Conservation (phyloP, 2,329 filamentous ascomycete genomes). For the Hortaea werneckii region DNA sequence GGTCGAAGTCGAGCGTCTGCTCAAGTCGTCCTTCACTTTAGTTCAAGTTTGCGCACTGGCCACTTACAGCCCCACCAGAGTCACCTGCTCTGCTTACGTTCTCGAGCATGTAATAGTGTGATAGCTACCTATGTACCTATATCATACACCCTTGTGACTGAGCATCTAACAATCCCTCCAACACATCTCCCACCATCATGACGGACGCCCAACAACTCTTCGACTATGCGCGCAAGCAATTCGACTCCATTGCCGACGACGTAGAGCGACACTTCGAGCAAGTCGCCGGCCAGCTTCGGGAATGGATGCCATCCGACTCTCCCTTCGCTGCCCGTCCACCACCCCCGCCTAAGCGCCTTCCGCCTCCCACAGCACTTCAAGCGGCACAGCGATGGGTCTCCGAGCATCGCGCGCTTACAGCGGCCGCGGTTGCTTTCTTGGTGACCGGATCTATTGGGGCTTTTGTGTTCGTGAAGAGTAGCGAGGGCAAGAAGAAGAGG, state of each 20-base stretch:
- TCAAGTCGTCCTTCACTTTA: too few relatives aligned
- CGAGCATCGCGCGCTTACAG: constrained; percentile 62
- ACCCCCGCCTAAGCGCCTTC: constrained; percentile 33
- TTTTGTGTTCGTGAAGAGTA: constrained; percentile 52
- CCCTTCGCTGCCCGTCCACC: constrained; percentile 50
- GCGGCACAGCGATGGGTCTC: constrained; percentile 60
- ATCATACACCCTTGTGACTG: too few relatives aligned
- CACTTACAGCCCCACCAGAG: too few relatives aligned
- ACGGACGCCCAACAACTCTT: constrained; percentile 28
- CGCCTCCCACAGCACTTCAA: constrained; percentile 39
- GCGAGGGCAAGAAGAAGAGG: constrained; percentile 50
- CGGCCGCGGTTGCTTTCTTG: constrained; percentile 59
- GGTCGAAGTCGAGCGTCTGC: too few relatives aligned
- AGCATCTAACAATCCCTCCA: too few relatives aligned
- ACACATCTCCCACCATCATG: constrained; percentile 11
- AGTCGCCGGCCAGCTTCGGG: constrained; percentile 60
- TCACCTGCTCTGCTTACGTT: too few relatives aligned
- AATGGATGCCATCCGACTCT: constrained; percentile 61
- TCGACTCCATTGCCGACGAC: constrained; percentile 59
- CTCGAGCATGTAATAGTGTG: too few relatives aligned
- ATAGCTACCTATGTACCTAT: too few relatives aligned
- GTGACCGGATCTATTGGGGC: constrained; percentile 45
- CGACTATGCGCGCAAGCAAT: constrained; percentile 25
- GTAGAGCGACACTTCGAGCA: constrained; percentile 73
- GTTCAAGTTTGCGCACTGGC: too few relatives aligned